Evolutionary conservation across 495 filamentous ascomycete species (phyloP).

Genomic region (Friedmanniomyces endolithicus): DNA sequence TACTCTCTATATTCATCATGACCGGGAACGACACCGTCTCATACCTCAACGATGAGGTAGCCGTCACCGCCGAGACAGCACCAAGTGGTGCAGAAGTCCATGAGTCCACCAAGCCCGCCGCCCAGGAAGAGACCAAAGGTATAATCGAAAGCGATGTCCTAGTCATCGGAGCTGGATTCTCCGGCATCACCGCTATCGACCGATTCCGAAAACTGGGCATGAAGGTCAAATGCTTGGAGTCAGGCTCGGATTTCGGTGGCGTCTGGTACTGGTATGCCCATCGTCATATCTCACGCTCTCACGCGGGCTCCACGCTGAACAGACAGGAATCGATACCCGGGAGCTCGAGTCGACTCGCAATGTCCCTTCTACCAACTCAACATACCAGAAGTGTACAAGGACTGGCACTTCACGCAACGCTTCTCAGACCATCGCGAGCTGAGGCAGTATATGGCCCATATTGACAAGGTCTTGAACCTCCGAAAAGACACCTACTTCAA

Average conservation of each 20-base stretch:
- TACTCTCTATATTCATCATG: background rate
- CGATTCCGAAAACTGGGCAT: slow-evolving; percentile 14
- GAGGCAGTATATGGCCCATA: slow-evolving; percentile 24
- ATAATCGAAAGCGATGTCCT: slow-evolving; percentile 8
- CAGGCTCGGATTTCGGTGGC: slow-evolving; percentile 4
- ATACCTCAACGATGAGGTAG: background rate
- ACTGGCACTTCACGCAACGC: slow-evolving; percentile 6
- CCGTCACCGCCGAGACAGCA: background rate
- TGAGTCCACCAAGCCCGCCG: background rate
- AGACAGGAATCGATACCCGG: slow-evolving; percentile 7
- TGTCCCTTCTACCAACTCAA: slow-evolving; percentile 10
- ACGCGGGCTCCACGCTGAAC: background rate
- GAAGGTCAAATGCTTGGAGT: slow-evolving; percentile 13
- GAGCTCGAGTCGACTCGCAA: slow-evolving; percentile 9
- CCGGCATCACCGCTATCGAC: slow-evolving; percentile 10
- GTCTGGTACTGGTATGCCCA: slow-evolving; percentile 4
- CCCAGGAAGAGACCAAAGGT: background rate
- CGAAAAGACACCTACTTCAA: slow-evolving; percentile 24
- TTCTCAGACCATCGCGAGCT: slow-evolving; percentile 5
- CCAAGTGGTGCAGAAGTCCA: background rate
- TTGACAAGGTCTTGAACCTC: slow-evolving; percentile 24
- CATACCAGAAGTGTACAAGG: slow-evolving; percentile 5
- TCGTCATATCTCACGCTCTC: background rate
- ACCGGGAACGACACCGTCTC: background rate
- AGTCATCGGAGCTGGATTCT: slow-evolving; percentile 16